phyloP scores from a whole-genome alignment of 169 alveolate genomes.

The Toxoplasma gondii region DNA sequence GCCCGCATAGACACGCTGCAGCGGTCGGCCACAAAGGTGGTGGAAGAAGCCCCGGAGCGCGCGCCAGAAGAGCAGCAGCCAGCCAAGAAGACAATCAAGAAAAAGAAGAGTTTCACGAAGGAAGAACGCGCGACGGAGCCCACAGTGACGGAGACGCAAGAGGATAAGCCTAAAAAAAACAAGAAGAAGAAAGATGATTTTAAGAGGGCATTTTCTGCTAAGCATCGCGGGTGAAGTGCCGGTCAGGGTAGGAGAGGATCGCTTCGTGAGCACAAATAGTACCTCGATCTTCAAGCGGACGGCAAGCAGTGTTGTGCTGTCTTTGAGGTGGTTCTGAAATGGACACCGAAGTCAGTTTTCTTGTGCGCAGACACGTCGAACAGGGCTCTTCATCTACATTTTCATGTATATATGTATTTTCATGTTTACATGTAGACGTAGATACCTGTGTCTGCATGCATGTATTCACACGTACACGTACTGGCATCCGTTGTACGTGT shows the following conservation, averaged over 20 bases:
- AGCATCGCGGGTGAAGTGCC: neutral
- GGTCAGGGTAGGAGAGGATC: neutral
- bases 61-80: neutral
- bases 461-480: no score
- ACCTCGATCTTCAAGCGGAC: no score
- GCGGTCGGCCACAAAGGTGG: neutral
- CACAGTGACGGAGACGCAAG: neutral
- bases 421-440: no score
- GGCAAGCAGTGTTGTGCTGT: no score
- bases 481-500: no score
- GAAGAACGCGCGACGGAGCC: neutral
- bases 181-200: conserved; percentile 26
- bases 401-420: no score
- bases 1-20: neutral
- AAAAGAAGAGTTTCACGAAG: neutral
- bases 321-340: no score
- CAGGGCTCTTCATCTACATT: no score
- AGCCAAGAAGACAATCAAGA: neutral
- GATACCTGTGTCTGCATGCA: no score
- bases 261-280: no score
- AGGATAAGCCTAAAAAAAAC: neutral
- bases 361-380: no score
- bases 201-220: neutral
- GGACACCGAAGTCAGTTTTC: no score
- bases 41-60: neutral